Evolutionary conservation across 1,139 yeast species (phyloP).

Genomic region (Taphrina populina): DNA sequence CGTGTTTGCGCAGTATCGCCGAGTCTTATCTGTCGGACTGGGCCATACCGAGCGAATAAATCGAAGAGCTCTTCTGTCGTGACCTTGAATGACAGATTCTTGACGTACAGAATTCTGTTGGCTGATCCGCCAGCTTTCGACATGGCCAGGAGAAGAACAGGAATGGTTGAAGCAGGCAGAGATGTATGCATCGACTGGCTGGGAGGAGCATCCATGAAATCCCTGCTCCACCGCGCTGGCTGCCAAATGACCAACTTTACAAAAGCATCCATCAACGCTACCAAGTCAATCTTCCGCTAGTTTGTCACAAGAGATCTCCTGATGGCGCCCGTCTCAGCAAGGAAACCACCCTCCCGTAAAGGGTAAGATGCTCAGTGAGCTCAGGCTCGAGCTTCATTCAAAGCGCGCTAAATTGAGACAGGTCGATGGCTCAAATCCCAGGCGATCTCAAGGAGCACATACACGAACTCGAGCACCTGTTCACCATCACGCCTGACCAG

Average conservation of each 20-base stretch:
- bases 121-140: conserved; percentile 29
- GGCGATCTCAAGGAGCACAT: conserved; percentile 61
- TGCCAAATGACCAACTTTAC: too few relatives aligned
- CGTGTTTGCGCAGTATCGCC: conserved; percentile 51
- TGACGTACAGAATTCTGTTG: conserved; percentile 50
- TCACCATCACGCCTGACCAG: conserved; percentile 61
- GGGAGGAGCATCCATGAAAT: too few relatives aligned
- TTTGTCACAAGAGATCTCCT: too few relatives aligned
- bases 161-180: too few relatives aligned
- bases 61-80: conserved; percentile 54
- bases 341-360: conserved; percentile 31
- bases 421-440: conserved; percentile 76
- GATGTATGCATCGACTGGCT: too few relatives aligned
- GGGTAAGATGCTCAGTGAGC: not conserved
- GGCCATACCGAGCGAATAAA: conserved; percentile 59
- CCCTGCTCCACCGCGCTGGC: too few relatives aligned
- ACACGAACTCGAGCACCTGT: conserved; percentile 58
- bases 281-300: too few relatives aligned
- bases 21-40: conserved; percentile 47
- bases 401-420: not conserved
- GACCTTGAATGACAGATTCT: conserved; percentile 59
- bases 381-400: too few relatives aligned
- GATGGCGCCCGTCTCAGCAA: conserved; percentile 31
- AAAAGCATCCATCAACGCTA: too few relatives aligned
- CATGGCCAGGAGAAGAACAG: too few relatives aligned